Percentiles rank a stretch among this genome's conserved stretches.
Conservation (phyloP, 108 stramenopile species). For the Asterionellopsis glacialis region DNA sequence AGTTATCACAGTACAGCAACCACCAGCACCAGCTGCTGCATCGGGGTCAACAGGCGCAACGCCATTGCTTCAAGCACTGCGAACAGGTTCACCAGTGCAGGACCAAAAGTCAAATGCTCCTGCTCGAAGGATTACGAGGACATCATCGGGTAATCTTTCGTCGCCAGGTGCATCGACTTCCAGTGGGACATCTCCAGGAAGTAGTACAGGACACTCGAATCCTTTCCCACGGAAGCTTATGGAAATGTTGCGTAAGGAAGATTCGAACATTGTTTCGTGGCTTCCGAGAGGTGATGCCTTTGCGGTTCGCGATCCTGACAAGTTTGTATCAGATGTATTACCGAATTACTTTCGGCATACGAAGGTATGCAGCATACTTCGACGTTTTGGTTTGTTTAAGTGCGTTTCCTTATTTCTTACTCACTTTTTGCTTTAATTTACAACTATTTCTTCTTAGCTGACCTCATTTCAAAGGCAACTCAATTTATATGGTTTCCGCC, state of each 20-base stretch:
- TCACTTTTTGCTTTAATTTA: constrained; percentile 86
- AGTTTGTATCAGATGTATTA: constrained; percentile 70
- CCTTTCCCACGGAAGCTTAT: constrained; percentile 89
- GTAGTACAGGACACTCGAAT: constrained; percentile 61
- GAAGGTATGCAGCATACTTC: constrained; percentile 33
- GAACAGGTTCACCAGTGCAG: not conserved
- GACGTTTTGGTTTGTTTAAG: not conserved
- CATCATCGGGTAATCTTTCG: constrained; percentile 16
- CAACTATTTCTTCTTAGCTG: constrained; percentile 72
- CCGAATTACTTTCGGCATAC: constrained; percentile 89
- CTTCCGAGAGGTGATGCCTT: constrained; percentile 87
- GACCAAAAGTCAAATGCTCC: not conserved
- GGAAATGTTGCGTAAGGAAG: constrained; percentile 88
- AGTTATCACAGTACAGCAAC: constrained; percentile 29
- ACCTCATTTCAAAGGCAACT: constrained; percentile 79
- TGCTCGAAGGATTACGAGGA: constrained; percentile 15
- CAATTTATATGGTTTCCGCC: constrained; percentile 82
- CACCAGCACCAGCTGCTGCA: constrained; percentile 1
- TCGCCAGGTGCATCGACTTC: constrained; percentile 32
- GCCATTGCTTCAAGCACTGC: not conserved
- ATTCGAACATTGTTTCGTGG: constrained; percentile 66
- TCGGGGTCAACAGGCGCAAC: not conserved
- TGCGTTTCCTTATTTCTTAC: constrained; percentile 33
- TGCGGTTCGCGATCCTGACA: constrained; percentile 77
- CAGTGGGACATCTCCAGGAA: constrained; percentile 13